Evolutionary conservation across 108 stramenopile species (phyloP).

Genomic region (Conticribra guillardii): DNA sequence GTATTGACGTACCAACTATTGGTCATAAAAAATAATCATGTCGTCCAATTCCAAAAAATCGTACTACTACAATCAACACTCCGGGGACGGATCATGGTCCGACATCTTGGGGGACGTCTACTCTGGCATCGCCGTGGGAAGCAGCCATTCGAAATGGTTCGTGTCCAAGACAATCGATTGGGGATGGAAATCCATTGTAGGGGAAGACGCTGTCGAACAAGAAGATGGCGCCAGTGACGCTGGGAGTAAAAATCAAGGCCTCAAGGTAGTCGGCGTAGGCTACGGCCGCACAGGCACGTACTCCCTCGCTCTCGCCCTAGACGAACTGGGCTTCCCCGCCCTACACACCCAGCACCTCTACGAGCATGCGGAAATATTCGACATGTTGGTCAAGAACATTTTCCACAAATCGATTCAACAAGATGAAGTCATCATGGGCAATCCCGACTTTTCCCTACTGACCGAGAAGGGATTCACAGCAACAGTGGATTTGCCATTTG

Average conservation of each 20-base stretch:
- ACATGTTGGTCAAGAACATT: conserved; percentile 58
- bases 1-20: too few species aligned
- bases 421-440: conserved; percentile 51
- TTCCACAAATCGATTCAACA: conserved; percentile 61
- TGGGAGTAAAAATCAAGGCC: not conserved
- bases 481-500: conserved; percentile 79
- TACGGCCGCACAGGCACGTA: conserved; percentile 86
- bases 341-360: conserved; percentile 86
- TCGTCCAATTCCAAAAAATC: not conserved
- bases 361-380: conserved; percentile 63
- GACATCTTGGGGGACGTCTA: conserved; percentile 28
- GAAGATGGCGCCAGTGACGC: not conserved
- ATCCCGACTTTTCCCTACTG: conserved; percentile 62
- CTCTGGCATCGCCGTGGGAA: conserved; percentile 36
- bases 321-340: conserved; percentile 70
- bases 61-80: conserved; percentile 13
- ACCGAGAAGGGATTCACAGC: conserved; percentile 59
- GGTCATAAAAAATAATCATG: not conserved
- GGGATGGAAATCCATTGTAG: conserved; percentile 14
- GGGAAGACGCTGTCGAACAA: not conserved
- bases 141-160: conserved; percentile 32
- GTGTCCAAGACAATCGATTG: conserved; percentile 23
- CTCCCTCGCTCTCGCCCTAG: conserved; percentile 76
- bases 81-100: conserved; percentile 16
- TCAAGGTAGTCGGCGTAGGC: conserved; percentile 84